Conservation (phyloP, 139 green algal species). For the Choricystis sp. region DNA sequence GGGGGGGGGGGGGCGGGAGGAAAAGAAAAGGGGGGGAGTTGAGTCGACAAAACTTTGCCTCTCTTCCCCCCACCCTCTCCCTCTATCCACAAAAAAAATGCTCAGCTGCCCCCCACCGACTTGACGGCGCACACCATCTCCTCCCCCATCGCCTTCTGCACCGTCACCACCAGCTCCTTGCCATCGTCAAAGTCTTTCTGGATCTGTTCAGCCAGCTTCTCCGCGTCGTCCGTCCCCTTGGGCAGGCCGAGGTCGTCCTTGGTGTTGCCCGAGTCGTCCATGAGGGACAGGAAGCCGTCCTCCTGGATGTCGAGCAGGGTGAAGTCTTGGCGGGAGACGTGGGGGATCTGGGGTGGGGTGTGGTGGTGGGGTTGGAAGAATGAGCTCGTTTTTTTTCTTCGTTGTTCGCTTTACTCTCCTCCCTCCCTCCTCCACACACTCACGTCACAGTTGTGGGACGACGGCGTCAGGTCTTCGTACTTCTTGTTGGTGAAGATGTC, state of each 20-base stretch:
- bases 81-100: neutral
- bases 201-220: constrained; percentile 71
- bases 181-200: constrained; percentile 61
- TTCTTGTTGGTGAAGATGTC: constrained; percentile 99
- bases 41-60: too few relatives aligned
- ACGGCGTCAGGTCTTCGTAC: constrained; percentile 91
- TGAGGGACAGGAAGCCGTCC: constrained; percentile 88
- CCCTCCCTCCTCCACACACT: too few relatives aligned
- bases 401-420: too few relatives aligned
- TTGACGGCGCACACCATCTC: constrained; percentile 87
- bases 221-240: constrained; percentile 70
- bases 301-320: constrained; percentile 89
- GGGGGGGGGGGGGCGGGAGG: too few relatives aligned
- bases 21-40: too few relatives aligned
- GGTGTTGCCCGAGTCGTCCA: constrained; percentile 79
- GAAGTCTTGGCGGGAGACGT: constrained; percentile 84
- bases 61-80: too few relatives aligned
- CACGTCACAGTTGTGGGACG: constrained; percentile 95
- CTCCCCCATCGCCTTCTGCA: constrained; percentile 81
- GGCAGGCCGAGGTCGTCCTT: constrained; percentile 93
- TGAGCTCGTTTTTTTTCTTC: too few relatives aligned
- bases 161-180: constrained; percentile 84
- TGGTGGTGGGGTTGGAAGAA: too few relatives aligned
- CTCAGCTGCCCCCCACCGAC: constrained; percentile 2
- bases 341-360: too few relatives aligned